phyloP scores from a whole-genome alignment of 192 early-diverging fungal genomes.

The Backusella parvicylindrica region DNA sequence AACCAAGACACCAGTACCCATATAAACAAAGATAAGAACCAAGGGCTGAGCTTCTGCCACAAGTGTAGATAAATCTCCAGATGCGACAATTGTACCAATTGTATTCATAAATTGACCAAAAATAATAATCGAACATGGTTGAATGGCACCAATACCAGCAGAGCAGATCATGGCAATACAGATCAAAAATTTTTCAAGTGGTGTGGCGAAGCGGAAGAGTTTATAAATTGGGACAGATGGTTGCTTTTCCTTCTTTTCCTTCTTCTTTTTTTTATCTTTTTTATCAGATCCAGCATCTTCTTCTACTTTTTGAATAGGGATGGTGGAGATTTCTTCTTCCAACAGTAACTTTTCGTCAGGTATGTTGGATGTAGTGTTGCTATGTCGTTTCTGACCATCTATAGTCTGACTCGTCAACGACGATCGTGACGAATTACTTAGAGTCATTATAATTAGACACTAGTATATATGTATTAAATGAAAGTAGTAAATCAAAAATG shows the following conservation, averaged over 20 bases:
- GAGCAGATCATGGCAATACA: constrained; percentile 15
- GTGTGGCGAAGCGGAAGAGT: constrained; percentile 64
- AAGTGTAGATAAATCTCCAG: constrained; percentile 5
- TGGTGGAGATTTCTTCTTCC: neutral
- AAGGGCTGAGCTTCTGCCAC: constrained; percentile 11
- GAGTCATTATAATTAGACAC: neutral
- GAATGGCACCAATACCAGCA: constrained; percentile 26
- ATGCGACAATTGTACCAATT: neutral
- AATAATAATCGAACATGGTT: constrained; percentile 31
- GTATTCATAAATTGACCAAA: constrained; percentile 27
- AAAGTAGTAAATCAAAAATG: neutral
- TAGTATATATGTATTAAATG: neutral
- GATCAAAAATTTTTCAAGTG: constrained; percentile 14
- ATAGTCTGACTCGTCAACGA: constrained; percentile 3
- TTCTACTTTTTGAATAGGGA: neutral
- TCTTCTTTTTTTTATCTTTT: constrained; percentile 2
- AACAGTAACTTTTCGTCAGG: neutral
- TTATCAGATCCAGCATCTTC: neutral
- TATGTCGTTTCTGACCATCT: neutral
- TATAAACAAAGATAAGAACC: constrained; percentile 49
- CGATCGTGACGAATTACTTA: constrained; percentile 5
- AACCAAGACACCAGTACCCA: constrained; percentile 55
- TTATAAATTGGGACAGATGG: constrained; percentile 51
- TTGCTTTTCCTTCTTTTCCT: constrained; percentile 38
- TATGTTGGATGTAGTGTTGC: neutral